phyloP scores from a whole-genome alignment of 441 rosid species.

The Jatropha podagrica region DNA sequence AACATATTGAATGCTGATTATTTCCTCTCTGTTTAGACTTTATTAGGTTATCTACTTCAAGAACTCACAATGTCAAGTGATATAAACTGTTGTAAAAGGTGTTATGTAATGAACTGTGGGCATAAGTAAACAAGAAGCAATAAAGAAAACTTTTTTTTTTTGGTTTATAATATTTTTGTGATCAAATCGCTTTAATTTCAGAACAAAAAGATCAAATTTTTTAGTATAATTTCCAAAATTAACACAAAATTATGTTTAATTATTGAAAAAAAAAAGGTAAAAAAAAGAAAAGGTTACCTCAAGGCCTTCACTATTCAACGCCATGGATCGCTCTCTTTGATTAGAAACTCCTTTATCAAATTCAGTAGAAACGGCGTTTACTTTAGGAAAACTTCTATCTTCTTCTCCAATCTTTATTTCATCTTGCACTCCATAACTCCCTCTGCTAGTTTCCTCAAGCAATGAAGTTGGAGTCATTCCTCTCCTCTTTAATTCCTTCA shows the following conservation, averaged over 20 bases:
- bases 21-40: not conserved
- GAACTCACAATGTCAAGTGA: not conserved
- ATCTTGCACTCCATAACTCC: slow-evolving; percentile 44
- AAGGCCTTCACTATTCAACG: slow-evolving; percentile 94
- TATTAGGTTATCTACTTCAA: not conserved
- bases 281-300: slow-evolving; percentile 49
- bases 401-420: slow-evolving; percentile 48
- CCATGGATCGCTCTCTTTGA: slow-evolving; percentile 88
- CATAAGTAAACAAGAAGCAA: not conserved
- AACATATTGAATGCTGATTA: not conserved
- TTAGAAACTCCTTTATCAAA: slow-evolving; percentile 58
- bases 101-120: too few relatives aligned
- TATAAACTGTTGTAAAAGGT: too few relatives aligned
- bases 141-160: not conserved
- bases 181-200: not conserved
- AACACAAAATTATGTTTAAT: not conserved
- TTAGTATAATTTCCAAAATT: not conserved
- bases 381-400: slow-evolving; percentile 42
- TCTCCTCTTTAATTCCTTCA: slow-evolving; percentile 91
- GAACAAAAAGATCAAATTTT: not conserved
- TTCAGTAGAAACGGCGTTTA: slow-evolving; percentile 66
- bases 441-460: slow-evolving; percentile 59
- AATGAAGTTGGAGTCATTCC: slow-evolving; percentile 90
- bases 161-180: not conserved
- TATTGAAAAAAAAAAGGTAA: not conserved